Evolutionary conservation across 371 early-diverging fungal species (phyloP).

Genomic region (Chytridium lagenaria): DNA sequence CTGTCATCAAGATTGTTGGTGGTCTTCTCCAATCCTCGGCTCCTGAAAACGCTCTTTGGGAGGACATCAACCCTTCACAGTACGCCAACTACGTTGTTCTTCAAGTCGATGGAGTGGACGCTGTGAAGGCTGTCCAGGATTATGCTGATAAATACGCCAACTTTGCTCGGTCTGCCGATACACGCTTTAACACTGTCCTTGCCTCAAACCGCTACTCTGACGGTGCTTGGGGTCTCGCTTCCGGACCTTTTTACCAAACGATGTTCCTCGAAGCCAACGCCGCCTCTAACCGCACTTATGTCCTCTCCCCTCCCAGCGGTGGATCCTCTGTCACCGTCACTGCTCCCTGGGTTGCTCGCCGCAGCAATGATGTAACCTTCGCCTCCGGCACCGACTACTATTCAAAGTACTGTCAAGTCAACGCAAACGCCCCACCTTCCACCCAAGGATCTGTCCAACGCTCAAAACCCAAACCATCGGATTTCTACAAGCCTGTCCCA

Average conservation of each 20-base stretch:
- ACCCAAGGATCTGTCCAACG: background rate
- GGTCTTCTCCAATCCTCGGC: background rate
- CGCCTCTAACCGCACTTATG: background rate
- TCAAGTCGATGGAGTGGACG: background rate
- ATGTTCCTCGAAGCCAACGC: background rate
- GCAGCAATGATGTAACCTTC: background rate
- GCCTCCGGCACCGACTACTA: background rate
- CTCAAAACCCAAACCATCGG: background rate
- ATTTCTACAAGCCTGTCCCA: background rate
- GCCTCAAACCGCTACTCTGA: background rate
- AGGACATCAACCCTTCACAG: background rate
- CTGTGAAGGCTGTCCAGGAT: background rate
- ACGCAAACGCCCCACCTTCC: background rate
- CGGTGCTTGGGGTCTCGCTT: background rate
- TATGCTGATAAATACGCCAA: background rate
- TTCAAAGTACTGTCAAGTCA: background rate
- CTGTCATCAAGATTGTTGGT: background rate
- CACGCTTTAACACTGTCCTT: background rate
- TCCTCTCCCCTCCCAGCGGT: conserved; percentile 5
- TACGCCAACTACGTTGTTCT: background rate
- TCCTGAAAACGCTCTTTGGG: background rate
- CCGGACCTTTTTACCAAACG: background rate
- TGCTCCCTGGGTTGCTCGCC: background rate
- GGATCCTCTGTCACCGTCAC: background rate
- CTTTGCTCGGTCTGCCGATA: background rate